phyloP scores from a whole-genome alignment of 2,329 filamentous ascomycete species.

The Cladosporium velox region DNA sequence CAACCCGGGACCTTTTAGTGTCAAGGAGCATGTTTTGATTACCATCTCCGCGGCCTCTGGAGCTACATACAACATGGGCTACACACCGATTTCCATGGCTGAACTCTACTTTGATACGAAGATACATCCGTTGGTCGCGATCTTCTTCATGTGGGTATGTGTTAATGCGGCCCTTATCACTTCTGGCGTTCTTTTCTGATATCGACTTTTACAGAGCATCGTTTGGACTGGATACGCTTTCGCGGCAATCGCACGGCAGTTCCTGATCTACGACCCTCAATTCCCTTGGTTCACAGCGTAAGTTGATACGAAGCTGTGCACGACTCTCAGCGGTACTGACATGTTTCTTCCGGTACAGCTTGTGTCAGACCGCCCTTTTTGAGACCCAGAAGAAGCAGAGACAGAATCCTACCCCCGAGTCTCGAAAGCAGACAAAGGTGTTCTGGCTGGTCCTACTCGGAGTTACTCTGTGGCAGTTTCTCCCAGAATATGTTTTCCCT shows the following conservation, averaged over 20 bases:
- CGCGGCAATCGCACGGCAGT: conserved; percentile 58
- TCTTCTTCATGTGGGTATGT: conserved; percentile 59
- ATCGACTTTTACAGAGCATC: conserved; percentile 40
- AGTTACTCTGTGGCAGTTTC: conserved; percentile 62
- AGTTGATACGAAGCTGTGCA: conserved; percentile 35
- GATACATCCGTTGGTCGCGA: conserved; percentile 56
- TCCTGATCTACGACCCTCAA: conserved; percentile 60
- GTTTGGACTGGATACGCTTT: conserved; percentile 62
- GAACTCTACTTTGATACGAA: conserved; percentile 59
- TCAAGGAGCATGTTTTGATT: conserved; percentile 61
- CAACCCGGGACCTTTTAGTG: conserved; percentile 59
- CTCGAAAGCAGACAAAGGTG: conserved; percentile 57
- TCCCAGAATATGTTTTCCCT: conserved; percentile 63
- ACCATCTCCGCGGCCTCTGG: conserved; percentile 43
- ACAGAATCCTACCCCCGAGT: conserved; percentile 52
- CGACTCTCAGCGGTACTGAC: neutral
- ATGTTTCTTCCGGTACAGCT: neutral
- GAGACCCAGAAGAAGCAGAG: conserved; percentile 57
- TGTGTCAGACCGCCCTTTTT: conserved; percentile 56
- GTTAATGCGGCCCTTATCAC: neutral
- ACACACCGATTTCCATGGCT: conserved; percentile 56
- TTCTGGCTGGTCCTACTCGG: conserved; percentile 58
- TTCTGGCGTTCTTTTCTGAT: neutral
- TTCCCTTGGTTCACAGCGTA: conserved; percentile 57
- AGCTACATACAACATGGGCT: conserved; percentile 33